Evolutionary conservation across 352 stramenopile genomes (phyloP).

Genomic region (Globisporangium alternatum): DNA sequence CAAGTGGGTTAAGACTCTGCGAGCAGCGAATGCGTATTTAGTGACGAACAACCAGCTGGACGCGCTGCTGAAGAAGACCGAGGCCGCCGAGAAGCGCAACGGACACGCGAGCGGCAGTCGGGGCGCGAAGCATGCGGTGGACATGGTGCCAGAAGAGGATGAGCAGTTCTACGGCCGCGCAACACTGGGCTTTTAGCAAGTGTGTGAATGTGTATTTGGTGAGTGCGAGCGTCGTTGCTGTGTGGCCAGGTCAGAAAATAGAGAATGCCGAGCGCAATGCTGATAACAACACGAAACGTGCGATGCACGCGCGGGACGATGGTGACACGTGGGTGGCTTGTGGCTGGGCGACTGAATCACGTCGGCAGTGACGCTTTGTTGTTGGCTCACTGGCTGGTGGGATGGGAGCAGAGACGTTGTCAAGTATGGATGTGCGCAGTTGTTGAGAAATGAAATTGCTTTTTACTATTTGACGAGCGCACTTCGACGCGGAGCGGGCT

Average conservation of each 20-base stretch:
- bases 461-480: slow-evolving; percentile 5
- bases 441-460: slow-evolving; percentile 1
- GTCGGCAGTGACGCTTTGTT: too few species aligned
- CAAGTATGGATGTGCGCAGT: slow-evolving; percentile 1
- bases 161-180: slow-evolving; percentile 82
- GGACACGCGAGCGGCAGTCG: slow-evolving; percentile 1
- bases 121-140: slow-evolving; percentile 25
- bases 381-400: too few species aligned
- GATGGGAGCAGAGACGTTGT: neutral
- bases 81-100: slow-evolving; percentile 23
- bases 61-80: slow-evolving; percentile 26
- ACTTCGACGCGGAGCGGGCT: neutral
- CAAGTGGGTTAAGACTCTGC: slow-evolving; percentile 78
- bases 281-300: neutral
- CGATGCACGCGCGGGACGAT: neutral
- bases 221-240: neutral
- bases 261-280: slow-evolving; percentile 9
- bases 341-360: neutral
- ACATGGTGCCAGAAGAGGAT: slow-evolving; percentile 52
- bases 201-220: slow-evolving; percentile 3
- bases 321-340: neutral
- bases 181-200: slow-evolving; percentile 69
- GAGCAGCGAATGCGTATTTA: slow-evolving; percentile 62
- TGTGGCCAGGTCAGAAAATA: slow-evolving; percentile 4
- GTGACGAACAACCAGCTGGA: slow-evolving; percentile 43